Evolutionary conservation across 441 rosid species (phyloP).

Genomic region (Mallotus repandus): DNA sequence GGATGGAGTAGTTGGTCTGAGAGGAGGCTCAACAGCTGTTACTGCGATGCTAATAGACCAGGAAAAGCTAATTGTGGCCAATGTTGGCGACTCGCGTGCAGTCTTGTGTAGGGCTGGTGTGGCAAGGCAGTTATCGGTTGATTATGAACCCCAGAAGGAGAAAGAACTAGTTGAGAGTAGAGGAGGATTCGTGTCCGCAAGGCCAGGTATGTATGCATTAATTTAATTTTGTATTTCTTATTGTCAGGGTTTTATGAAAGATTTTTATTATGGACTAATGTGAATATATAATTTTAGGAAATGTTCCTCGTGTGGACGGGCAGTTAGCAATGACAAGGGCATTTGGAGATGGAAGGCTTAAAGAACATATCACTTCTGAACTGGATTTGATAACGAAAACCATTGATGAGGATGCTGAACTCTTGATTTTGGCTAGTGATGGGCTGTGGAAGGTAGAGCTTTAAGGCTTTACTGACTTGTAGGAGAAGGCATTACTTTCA

Average conservation of each 20-base stretch:
- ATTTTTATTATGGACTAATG: too few species aligned
- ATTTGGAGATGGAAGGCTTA: slow-evolving; percentile 47
- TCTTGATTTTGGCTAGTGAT: slow-evolving; percentile 58
- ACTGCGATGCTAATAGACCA: slow-evolving; percentile 47
- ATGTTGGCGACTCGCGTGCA: slow-evolving; percentile 56
- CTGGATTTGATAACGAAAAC: slow-evolving; percentile 29
- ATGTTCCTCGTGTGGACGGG: slow-evolving; percentile 45
- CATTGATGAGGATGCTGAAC: slow-evolving; percentile 18
- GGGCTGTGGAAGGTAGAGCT: slow-evolving; percentile 52
- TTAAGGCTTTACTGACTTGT: too few species aligned
- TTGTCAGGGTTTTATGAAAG: not conserved
- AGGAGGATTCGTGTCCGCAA: slow-evolving; percentile 32
- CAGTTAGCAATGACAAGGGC: slow-evolving; percentile 53
- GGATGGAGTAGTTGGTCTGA: slow-evolving; percentile 28
- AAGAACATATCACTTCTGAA: slow-evolving; percentile 45
- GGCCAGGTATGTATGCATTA: slow-evolving; percentile 18
- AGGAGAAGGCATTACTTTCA: too few species aligned
- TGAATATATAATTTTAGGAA: slow-evolving; percentile 25
- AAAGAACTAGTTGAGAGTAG: slow-evolving; percentile 34
- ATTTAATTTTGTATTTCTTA: not conserved
- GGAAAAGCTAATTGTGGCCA: slow-evolving; percentile 46
- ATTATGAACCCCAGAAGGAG: slow-evolving; percentile 39
- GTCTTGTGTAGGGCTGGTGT: slow-evolving; percentile 34
- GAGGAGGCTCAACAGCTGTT: slow-evolving; percentile 63
- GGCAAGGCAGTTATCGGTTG: slow-evolving; percentile 30